Evolutionary conservation across 129 eudicot genomes (phyloP).

Genomic region (Escallonia herrerae): DNA sequence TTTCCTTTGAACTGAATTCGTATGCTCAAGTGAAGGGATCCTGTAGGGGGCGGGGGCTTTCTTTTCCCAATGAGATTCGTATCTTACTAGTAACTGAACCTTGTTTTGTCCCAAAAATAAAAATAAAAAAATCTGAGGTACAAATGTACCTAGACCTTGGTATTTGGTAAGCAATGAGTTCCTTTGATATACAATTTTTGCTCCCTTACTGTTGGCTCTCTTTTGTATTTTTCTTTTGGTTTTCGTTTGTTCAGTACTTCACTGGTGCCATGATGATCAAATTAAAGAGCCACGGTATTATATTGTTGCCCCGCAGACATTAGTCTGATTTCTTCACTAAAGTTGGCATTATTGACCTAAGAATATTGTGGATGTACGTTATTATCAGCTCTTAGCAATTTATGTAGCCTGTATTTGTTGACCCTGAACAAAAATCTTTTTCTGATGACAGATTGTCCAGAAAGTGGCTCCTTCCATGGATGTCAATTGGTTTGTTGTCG

Average conservation of each 20-base stretch:
- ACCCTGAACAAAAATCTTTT: not conserved
- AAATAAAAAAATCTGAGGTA: not conserved
- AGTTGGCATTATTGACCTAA: not conserved
- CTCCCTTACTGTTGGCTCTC: not conserved
- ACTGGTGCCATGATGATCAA: no score
- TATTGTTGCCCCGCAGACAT: not conserved
- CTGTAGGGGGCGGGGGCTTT: no score
- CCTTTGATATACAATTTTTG: not conserved
- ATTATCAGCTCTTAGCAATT: not conserved
- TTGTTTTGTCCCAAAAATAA: not conserved
- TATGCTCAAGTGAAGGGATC: no score
- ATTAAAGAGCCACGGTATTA: no score
- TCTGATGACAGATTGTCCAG: conserved; percentile 55
- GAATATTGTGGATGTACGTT: not conserved
- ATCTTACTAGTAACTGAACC: not conserved
- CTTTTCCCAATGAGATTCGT: not conserved
- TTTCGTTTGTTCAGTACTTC: not conserved
- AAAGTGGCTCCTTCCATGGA: conserved; percentile 37
- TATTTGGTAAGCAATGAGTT: no score
- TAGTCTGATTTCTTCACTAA: not conserved
- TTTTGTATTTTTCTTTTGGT: not conserved
- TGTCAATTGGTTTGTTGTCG: conserved; percentile 25
- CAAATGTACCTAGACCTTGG: no score
- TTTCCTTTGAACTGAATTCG: no score
- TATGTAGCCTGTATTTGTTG: not conserved